Percentiles rank a stretch among this genome's conserved stretches.
These are phyloP conservation scores for Lonicera japonica DNA, from an alignment of 129 eudicot genomes.

Conservation along the genomic window DNA sequence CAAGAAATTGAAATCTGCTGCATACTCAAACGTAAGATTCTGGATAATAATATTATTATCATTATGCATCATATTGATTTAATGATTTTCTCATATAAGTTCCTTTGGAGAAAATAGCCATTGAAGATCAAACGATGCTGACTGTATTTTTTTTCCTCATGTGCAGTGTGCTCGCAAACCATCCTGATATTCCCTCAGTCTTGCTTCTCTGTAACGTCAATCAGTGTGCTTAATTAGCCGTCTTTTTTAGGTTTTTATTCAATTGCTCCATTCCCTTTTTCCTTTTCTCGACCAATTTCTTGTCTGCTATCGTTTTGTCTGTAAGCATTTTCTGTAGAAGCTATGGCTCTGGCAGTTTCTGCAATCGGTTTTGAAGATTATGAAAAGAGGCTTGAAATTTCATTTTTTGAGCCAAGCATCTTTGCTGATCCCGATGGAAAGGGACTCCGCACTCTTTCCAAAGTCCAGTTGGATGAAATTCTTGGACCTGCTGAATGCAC, in stretches of 20 bases:
- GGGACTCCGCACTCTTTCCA: constrained; percentile 71
- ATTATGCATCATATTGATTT: too few species aligned
- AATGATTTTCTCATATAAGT: too few species aligned
- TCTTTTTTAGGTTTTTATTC: constrained; percentile 26
- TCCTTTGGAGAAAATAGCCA: not conserved
- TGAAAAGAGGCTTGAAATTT: constrained; percentile 86
- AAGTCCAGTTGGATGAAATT: constrained; percentile 65
- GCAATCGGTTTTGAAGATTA: constrained; percentile 93
- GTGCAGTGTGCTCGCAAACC: constrained; percentile 99
- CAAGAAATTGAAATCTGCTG: constrained; percentile 96
- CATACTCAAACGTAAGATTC: constrained; percentile 88
- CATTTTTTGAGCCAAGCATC: constrained; percentile 70
- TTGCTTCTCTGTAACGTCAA: constrained; percentile 26
- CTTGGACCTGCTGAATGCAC: constrained; percentile 89
- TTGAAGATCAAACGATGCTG: not conserved
- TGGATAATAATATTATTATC: too few species aligned
- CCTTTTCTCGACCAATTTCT: constrained; percentile 34
- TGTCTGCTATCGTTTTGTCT: constrained; percentile 17
- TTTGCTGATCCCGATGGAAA: constrained; percentile 70
- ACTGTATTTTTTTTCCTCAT: not conserved
- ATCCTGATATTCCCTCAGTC: constrained; percentile 57
- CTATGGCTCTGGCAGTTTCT: constrained; percentile 47
- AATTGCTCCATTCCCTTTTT: constrained; percentile 43
- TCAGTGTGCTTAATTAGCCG: constrained; percentile 40
- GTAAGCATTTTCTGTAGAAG: not conserved